Evolutionary conservation across 2,329 filamentous ascomycete species (phyloP).

Genomic region (Nannizzia gypsea): DNA sequence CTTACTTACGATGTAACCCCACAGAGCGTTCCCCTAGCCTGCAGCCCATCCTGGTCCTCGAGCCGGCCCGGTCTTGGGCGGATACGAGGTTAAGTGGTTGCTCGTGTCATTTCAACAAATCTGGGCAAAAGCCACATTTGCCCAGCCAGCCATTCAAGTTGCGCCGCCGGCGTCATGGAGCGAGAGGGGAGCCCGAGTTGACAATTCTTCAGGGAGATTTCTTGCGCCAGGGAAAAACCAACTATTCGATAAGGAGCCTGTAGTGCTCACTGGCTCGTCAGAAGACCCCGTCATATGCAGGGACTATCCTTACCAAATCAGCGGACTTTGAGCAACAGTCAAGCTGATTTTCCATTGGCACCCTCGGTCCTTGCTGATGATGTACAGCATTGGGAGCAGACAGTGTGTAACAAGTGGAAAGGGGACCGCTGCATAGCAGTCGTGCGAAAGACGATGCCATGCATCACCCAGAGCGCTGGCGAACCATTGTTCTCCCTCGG

Average conservation of each 20-base stretch:
- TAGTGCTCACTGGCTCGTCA: background rate
- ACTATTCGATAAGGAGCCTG: background rate
- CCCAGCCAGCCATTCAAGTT: background rate
- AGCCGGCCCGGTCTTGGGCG: background rate
- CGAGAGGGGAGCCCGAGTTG: background rate
- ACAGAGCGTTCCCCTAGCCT: background rate
- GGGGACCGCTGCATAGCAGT: background rate
- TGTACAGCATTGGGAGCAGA: background rate
- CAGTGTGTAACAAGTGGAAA: background rate
- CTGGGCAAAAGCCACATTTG: background rate
- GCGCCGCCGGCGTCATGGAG: background rate
- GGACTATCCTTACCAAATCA: conserved; percentile 3
- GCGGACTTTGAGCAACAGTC: background rate
- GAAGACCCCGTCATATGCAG: background rate
- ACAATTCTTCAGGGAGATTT: background rate
- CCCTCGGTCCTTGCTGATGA: background rate
- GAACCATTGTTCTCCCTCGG: background rate
- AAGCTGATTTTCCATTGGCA: background rate
- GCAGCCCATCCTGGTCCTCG: background rate
- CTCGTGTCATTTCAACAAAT: background rate
- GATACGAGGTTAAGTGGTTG: background rate
- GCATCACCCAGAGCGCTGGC: background rate
- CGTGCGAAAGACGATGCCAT: background rate
- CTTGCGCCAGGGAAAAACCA: background rate
- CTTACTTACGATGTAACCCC: background rate